Evolutionary conservation across 805 yeast genomes (phyloP), one percentile per base, ranked within the genome.

Genomic region (Starmerella vaccinii): DNA sequence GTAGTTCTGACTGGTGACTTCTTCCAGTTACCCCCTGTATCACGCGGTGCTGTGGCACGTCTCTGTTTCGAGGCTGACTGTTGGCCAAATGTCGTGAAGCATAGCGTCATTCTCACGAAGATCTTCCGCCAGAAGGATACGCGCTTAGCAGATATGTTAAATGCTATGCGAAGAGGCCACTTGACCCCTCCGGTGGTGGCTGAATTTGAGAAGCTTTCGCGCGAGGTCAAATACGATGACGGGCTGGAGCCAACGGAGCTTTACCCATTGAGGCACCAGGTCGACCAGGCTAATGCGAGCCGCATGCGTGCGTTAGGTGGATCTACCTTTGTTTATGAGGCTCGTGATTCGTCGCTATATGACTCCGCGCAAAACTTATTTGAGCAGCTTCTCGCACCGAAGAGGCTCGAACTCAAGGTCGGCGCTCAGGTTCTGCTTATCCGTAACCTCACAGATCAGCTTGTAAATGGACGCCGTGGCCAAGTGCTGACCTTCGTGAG

Each of bases 381-480:
- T 46, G 82, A 81, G n/a, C 74, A 76, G 38, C 69, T 86, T 24
- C 80, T 87, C 83, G 94, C 92, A 39, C 82, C 80, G 23, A 74
- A 76, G 52, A 62, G 56, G 5, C 62, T 92, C 15, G 74, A 71
- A 6, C 69, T 92, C 57, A 89, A 88, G 63, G 80, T 79, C 47
- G 85, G 84, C 34, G 94, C 96, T 0, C 97, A 92, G 65, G 97
- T 92, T 1, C 85, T 92, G 88, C 78, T 85, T 68, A 67, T 89
- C 53, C 81, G 81, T 57, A 92, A 92, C 64, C 44, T 57, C 7
- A 84, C 81, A 49, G 81, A 77, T 10, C 65, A 68, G 2, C 68
- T 92, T 42, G 97, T 90, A 30, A 92, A 92, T 67, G 98, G 99
- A 1, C 77, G 95, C 0, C 71, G 88, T 37, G 98, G 98, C 0